phyloP scores from a whole-genome alignment of 441 rosid genomes.

The Populus hybrid region DNA sequence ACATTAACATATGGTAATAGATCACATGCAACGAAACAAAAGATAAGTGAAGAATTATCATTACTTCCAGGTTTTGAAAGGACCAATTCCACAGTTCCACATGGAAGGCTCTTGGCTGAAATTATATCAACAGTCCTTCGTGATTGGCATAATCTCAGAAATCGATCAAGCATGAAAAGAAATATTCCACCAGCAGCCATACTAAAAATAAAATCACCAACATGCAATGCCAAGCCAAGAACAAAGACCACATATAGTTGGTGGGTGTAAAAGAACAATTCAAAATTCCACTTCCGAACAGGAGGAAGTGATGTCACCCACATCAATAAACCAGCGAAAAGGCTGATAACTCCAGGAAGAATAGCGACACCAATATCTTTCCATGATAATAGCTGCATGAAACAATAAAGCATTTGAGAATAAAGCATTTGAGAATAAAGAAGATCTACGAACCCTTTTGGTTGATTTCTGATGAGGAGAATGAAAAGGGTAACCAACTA shows the following conservation, averaged over 20 bases:
- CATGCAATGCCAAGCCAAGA: slow-evolving; percentile 50
- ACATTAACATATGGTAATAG: slow-evolving; percentile 5
- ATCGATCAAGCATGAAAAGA: slow-evolving; percentile 58
- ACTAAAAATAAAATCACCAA: slow-evolving; percentile 47
- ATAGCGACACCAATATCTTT: slow-evolving; percentile 36
- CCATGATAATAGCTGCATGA: slow-evolving; percentile 59
- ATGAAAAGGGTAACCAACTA: background rate
- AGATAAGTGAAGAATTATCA: slow-evolving; percentile 4
- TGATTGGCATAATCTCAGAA: slow-evolving; percentile 56
- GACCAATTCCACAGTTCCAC: slow-evolving; percentile 47
- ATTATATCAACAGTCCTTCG: slow-evolving; percentile 37
- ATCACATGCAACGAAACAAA: background rate
- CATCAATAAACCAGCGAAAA: slow-evolving; percentile 41
- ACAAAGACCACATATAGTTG: slow-evolving; percentile 50
- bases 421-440: background rate
- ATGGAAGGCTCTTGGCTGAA: slow-evolving; percentile 51
- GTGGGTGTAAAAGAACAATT: slow-evolving; percentile 63
- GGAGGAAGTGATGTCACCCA: slow-evolving; percentile 46
- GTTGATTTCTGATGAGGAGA: background rate
- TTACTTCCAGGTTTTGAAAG: slow-evolving; percentile 47
- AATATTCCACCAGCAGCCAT: slow-evolving; percentile 53
- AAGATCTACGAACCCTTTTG: background rate
- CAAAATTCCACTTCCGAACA: slow-evolving; percentile 49
- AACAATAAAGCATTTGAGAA: slow-evolving; percentile 9
- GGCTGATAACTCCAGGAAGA: slow-evolving; percentile 49